phyloP scores from a whole-genome alignment of 495 filamentous ascomycete genomes.

The Aspergillus biplanus region DNA sequence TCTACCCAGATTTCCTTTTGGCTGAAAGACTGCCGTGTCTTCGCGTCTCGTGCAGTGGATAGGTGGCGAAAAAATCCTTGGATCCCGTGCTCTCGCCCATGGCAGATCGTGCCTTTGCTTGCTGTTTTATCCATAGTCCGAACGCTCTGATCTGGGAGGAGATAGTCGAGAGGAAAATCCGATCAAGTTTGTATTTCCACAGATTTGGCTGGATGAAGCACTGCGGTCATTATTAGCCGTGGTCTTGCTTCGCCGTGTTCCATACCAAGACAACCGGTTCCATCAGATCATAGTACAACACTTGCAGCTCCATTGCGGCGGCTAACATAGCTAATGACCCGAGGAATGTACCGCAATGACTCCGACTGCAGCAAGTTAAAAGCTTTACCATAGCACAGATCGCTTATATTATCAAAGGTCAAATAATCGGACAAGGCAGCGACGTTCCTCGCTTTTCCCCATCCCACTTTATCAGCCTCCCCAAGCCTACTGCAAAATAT shows the following conservation, averaged over 20 bases:
- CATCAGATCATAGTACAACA: not conserved
- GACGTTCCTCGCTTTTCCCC: slow-evolving; percentile 33
- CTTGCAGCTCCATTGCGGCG: slow-evolving; percentile 23
- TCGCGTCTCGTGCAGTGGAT: slow-evolving; percentile 60
- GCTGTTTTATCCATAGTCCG: slow-evolving; percentile 15
- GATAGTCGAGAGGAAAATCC: slow-evolving; percentile 19
- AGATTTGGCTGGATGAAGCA: slow-evolving; percentile 24
- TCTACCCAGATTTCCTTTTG: slow-evolving; percentile 63
- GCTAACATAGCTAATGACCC: slow-evolving; percentile 23
- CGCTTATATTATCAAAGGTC: slow-evolving; percentile 17
- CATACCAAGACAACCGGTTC: not conserved
- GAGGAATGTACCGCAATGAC: slow-evolving; percentile 28
- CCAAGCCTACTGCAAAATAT: slow-evolving; percentile 1
- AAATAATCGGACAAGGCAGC: slow-evolving; percentile 32
- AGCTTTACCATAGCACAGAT: not conserved
- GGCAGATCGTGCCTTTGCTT: slow-evolving; percentile 46
- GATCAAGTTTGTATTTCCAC: slow-evolving; percentile 22
- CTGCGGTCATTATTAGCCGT: not conserved
- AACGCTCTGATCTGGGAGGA: slow-evolving; percentile 2
- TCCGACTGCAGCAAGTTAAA: slow-evolving; percentile 21
- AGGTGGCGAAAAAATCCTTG: slow-evolving; percentile 65
- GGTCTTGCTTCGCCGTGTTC: not conserved
- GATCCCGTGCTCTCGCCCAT: slow-evolving; percentile 41
- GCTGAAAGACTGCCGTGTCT: slow-evolving; percentile 59
- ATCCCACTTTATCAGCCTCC: slow-evolving; percentile 2